Conservation (phyloP, 768 basidiomycete species). For the Clavaria fumosa region DNA sequence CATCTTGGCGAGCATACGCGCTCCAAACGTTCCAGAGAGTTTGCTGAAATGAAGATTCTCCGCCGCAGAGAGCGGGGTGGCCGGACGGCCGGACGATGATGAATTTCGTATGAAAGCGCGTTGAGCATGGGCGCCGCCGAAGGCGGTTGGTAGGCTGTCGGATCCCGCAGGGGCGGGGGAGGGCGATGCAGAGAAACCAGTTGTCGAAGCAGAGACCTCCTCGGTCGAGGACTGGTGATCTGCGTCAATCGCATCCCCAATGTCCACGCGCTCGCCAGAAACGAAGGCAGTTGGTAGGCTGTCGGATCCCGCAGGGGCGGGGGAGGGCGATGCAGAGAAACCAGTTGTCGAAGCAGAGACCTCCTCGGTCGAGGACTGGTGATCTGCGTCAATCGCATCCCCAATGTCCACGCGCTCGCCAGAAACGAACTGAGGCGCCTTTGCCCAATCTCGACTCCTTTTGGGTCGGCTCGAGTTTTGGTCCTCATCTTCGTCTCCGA, state of each 20-base stretch:
- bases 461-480: constrained; percentile 24
- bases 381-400: no score
- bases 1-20: constrained; percentile 87
- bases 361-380: no score
- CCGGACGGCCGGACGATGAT: constrained; percentile 32
- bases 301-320: constrained; percentile 11
- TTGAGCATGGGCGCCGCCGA: constrained; percentile 19
- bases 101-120: constrained; percentile 38
- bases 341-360: no score
- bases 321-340: constrained; percentile 9
- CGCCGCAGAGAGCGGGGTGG: constrained; percentile 37
- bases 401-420: constrained; percentile 39
- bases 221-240: no score
- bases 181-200: constrained; percentile 9
- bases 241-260: no score
- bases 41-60: constrained; percentile 78
- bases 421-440: constrained; percentile 61
- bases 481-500: constrained; percentile 56
- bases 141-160: constrained; percentile 26
- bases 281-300: constrained; percentile 33
- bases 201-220: no score
- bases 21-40: constrained; percentile 64
- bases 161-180: constrained; percentile 11
- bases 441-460: constrained; percentile 52
- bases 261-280: constrained; percentile 38